Conservation (phyloP, 2,329 filamentous ascomycete genomes). For the Cytospora piceicola region DNA sequence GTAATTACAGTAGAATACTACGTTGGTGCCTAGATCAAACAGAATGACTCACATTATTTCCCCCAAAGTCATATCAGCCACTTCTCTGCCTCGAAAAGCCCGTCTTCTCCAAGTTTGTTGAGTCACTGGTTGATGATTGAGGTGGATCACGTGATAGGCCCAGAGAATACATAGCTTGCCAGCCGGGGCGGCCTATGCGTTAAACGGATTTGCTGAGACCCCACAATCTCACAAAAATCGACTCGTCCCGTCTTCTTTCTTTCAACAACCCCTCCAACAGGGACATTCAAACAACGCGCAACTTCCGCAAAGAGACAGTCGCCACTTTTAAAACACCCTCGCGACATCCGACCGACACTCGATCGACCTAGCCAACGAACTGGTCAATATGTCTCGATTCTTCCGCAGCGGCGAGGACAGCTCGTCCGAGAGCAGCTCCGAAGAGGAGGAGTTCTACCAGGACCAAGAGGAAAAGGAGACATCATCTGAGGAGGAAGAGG, state of each 20-base stretch:
- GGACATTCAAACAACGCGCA: constrained; percentile 23
- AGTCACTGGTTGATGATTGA: background rate
- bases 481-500: constrained; percentile 56
- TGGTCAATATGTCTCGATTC: constrained; percentile 84
- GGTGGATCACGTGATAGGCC: constrained; percentile 4
- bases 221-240: constrained; percentile 21
- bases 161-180: background rate
- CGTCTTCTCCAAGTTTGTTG: background rate
- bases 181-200: constrained; percentile 5
- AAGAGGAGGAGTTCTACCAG: constrained; percentile 94
- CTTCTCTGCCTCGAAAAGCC: background rate
- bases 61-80: no score
- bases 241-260: constrained; percentile 21
- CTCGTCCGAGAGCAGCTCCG: constrained; percentile 93
- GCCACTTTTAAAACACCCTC: constrained; percentile 21
- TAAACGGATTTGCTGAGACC: constrained; percentile 4
- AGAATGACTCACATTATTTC: background rate
- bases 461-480: constrained; percentile 60
- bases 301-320: constrained; percentile 25
- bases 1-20: background rate
- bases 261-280: constrained; percentile 19
- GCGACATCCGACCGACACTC: constrained; percentile 17
- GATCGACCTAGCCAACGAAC: constrained; percentile 14
- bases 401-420: constrained; percentile 92
- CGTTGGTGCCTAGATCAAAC: background rate